Conservation (phyloP, 371 early-diverging fungal genomes). For the Syncephalastrum sp. region DNA sequence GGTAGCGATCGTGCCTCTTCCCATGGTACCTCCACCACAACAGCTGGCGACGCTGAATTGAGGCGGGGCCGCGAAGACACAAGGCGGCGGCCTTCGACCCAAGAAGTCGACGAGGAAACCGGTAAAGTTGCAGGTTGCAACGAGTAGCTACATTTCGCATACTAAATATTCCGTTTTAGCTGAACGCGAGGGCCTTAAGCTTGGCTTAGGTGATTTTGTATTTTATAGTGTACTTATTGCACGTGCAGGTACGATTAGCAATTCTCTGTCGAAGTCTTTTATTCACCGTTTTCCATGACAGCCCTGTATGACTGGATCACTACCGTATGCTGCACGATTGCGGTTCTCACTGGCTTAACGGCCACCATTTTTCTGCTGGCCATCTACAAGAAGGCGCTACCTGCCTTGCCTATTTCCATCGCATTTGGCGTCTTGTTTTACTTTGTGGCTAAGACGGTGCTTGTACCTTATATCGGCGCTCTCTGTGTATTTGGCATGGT, state of each 20-base stretch:
- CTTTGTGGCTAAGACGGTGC: constrained; percentile 61
- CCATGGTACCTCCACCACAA: not conserved
- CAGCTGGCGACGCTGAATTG: not conserved
- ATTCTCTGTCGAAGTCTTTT: not conserved
- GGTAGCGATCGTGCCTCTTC: too few species aligned
- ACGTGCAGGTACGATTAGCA: constrained; percentile 59
- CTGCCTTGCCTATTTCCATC: constrained; percentile 87
- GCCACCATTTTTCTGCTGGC: constrained; percentile 85
- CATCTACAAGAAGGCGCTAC: constrained; percentile 79
- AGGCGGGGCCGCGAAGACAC: not conserved
- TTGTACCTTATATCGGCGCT: constrained; percentile 61
- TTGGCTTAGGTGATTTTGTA: constrained; percentile 90
- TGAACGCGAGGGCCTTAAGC: constrained; percentile 70
- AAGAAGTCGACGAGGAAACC: constrained; percentile 54
- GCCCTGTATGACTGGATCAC: constrained; percentile 89
- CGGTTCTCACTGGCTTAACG: constrained; percentile 80
- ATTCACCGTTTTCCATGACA: constrained; percentile 6
- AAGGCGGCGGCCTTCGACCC: not conserved
- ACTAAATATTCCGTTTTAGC: constrained; percentile 20
- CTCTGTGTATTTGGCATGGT: constrained; percentile 50
- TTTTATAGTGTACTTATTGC: constrained; percentile 86
- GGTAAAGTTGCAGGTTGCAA: constrained; percentile 8
- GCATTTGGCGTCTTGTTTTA: constrained; percentile 86
- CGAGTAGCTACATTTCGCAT: not conserved
- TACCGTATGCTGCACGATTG: constrained; percentile 76